These are phyloP conservation scores for Rhizopus stolonifer DNA, from an alignment of 371 early-diverging fungal genomes.

Conservation along the genomic window DNA sequence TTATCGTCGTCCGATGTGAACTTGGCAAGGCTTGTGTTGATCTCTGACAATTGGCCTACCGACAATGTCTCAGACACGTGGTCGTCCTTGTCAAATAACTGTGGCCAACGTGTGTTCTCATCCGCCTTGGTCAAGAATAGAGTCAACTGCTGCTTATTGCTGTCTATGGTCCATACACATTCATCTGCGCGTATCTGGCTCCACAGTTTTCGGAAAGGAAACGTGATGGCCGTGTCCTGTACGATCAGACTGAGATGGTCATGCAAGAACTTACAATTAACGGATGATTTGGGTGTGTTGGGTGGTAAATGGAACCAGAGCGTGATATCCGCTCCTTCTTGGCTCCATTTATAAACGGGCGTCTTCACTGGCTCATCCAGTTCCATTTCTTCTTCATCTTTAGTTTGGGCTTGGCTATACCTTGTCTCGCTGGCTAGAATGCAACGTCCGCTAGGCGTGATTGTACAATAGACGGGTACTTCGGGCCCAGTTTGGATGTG, in stretches of 20 bases:
- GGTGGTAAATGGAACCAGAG: constrained; percentile 59
- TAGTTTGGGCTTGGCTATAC: constrained; percentile 21
- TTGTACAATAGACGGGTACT: constrained; percentile 65
- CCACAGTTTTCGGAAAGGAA: constrained; percentile 40
- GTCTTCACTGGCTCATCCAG: constrained; percentile 19
- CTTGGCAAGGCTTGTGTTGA: constrained; percentile 62
- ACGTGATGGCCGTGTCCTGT: constrained; percentile 23
- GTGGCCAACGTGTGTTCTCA: constrained; percentile 72
- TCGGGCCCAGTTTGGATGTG: constrained; percentile 63
- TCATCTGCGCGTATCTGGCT: constrained; percentile 58
- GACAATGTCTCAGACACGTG: constrained; percentile 76
- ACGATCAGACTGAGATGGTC: constrained; percentile 54
- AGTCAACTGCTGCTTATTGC: constrained; percentile 51
- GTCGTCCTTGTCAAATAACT: constrained; percentile 71
- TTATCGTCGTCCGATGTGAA: constrained; percentile 54
- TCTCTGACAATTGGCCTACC: constrained; percentile 56
- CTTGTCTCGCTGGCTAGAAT: constrained; percentile 53
- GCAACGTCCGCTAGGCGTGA: constrained; percentile 43
- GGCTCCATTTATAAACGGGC: constrained; percentile 69
- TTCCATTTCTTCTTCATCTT: background rate
- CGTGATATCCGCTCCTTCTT: constrained; percentile 68
- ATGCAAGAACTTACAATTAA: constrained; percentile 55
- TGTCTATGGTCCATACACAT: constrained; percentile 75
- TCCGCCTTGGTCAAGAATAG: constrained; percentile 66
- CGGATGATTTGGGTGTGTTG: constrained; percentile 49